Conservation (phyloP, 805 yeast genomes). For the Candida silvicultrix region DNA sequence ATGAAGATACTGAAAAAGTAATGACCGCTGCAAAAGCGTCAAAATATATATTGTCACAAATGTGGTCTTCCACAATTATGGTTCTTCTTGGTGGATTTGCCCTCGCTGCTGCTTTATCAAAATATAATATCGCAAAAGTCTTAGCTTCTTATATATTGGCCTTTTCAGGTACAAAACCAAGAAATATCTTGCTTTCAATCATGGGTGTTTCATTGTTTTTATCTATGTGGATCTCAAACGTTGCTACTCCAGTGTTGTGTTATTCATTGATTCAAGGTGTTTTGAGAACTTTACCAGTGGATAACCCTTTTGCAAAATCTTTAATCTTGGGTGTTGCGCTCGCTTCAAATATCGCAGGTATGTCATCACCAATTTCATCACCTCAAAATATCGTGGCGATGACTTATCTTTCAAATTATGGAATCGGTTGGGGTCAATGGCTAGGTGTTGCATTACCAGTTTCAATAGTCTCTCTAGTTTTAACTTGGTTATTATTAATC, state of each 20-base stretch:
- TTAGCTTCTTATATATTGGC: slow-evolving; percentile 79
- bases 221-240: slow-evolving; percentile 95
- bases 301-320: slow-evolving; percentile 77
- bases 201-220: slow-evolving; percentile 82
- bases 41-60: slow-evolving; percentile 61
- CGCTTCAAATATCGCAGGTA: slow-evolving; percentile 90
- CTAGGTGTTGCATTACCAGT: slow-evolving; percentile 84
- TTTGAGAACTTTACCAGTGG: slow-evolving; percentile 68
- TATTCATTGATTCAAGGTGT: slow-evolving; percentile 84
- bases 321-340: slow-evolving; percentile 86
- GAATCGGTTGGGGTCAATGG: slow-evolving; percentile 84
- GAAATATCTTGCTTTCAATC: slow-evolving; percentile 65
- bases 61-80: slow-evolving; percentile 96
- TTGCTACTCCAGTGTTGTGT: slow-evolving; percentile 92
- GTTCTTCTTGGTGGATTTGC: slow-evolving; percentile 88
- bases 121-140: slow-evolving; percentile 84
- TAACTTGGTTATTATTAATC: slow-evolving; percentile 65
- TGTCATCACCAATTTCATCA: slow-evolving; percentile 94
- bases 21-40: slow-evolving; percentile 63
- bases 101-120: slow-evolving; percentile 87
- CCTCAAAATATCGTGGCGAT: slow-evolving; percentile 94
- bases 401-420: slow-evolving; percentile 65
- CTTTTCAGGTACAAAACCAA: slow-evolving; percentile 77
- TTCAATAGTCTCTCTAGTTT: slow-evolving; percentile 49
- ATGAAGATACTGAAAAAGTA: slow-evolving; percentile 38